Base-by-base conservation (phyloP, 257 asterid genomes). In the Rauvolfia tetraphylla region DNA sequence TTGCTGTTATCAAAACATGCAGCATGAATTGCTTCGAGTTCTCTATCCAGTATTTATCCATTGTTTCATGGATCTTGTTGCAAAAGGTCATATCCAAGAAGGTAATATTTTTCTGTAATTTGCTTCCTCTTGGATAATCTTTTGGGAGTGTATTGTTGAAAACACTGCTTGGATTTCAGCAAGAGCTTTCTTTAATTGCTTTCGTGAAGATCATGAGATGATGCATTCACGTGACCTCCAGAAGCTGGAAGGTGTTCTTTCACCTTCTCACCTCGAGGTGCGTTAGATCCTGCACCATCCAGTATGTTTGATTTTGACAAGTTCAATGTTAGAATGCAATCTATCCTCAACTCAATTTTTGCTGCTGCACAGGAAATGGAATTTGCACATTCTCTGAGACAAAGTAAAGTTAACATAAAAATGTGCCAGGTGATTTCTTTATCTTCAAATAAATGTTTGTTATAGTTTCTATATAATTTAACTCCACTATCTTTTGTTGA, bases 11-110 rank as follows among this genome's bases (percentile, higher is more conserved):
- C 38, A 67, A 20, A 44, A 29, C 5, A 41, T 80, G 82, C 87
- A 93, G 96, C 98, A 95, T 22, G 99, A 95, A 90, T 85, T 95
- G 89, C 98, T 91, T 75, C 95, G 99, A n/a, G 95, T 95, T 46
- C 86, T 95, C 72, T 95, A 93, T 85, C 99, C 99, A 58, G 97
- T 93, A 41, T 95, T 95, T 85, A 84, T 95, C 82, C 99, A 91
- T 87, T 93, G 93, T 69, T 95, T 93, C 85, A 95, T 95, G 99
- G 99, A 95, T 87, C 97, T 95, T 78, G 92, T 95, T 51, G 93
- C 96, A 3, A 91, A 90, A 84, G 97, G 98, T 81, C 92, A 93
- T 87, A 81, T 93, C 78, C 96, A 86, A 80, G 99, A 95, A 93
- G 98, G 98, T 93, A 49, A 71, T 83, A 10, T 36, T 39, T 79